A percentile compares a stretch with the other conserved stretches of the same genome.
Evolutionary conservation across 2,329 filamentous ascomycete species (phyloP).

Genomic region (Aschersonia sp.): DNA sequence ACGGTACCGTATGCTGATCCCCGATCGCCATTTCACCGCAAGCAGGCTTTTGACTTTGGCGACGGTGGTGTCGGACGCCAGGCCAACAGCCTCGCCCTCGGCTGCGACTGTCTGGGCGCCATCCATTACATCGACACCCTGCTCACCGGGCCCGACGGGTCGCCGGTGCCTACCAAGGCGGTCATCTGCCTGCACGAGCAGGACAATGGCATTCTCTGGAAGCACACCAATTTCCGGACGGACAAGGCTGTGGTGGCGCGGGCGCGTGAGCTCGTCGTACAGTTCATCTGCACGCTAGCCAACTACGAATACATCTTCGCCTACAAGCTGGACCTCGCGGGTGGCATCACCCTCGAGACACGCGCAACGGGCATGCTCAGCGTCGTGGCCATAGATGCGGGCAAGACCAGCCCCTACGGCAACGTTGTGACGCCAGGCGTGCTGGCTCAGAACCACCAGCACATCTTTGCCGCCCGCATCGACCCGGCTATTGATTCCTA

Average conservation of each 20-base stretch:
- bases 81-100: slow-evolving; percentile 53
- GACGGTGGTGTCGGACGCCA: slow-evolving; percentile 52
- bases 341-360: slow-evolving; percentile 44
- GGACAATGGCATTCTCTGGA: slow-evolving; percentile 57
- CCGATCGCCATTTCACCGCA: slow-evolving; percentile 49
- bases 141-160: slow-evolving; percentile 37
- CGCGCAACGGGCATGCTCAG: slow-evolving; percentile 53
- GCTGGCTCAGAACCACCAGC: slow-evolving; percentile 56
- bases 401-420: slow-evolving; percentile 36
- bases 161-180: slow-evolving; percentile 28
- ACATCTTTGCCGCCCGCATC: slow-evolving; percentile 51
- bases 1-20: slow-evolving; percentile 55
- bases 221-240: slow-evolving; percentile 57
- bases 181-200: slow-evolving; percentile 58
- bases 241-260: slow-evolving; percentile 36
- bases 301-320: slow-evolving; percentile 53
- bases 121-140: slow-evolving; percentile 50
- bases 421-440: slow-evolving; percentile 50
- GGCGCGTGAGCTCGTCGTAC: slow-evolving; percentile 47
- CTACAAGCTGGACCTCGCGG: slow-evolving; percentile 45
- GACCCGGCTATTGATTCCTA: slow-evolving; percentile 46
- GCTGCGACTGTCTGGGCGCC: slow-evolving; percentile 56
- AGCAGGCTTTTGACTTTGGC: slow-evolving; percentile 60
- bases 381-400: slow-evolving; percentile 42
- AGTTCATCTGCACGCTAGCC: slow-evolving; percentile 53